Evolutionary conservation across 352 stramenopile species (phyloP).

Genomic region (Phytophthora aleatoria): DNA sequence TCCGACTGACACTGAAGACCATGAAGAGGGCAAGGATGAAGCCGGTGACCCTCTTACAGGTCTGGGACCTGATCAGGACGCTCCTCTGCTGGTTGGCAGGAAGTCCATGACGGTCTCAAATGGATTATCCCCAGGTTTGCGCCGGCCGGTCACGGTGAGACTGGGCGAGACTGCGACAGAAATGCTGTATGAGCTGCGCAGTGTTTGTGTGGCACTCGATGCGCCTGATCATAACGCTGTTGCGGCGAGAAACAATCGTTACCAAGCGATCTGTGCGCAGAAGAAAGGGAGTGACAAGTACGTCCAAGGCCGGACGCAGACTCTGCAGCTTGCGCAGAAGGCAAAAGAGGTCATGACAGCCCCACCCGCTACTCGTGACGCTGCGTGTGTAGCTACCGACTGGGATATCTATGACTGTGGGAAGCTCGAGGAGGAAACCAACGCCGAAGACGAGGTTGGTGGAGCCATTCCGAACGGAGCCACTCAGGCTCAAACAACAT

Average conservation of each 20-base stretch:
- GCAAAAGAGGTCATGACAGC: slow-evolving; percentile 86
- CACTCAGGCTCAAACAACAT: slow-evolving; percentile 4
- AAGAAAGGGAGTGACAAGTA: slow-evolving; percentile 87
- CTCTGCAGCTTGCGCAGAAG: slow-evolving; percentile 77
- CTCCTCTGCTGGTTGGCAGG: slow-evolving; percentile 3
- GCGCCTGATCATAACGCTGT: slow-evolving; percentile 48
- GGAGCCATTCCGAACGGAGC: neutral
- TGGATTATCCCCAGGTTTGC: slow-evolving; percentile 8
- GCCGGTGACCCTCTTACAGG: slow-evolving; percentile 1
- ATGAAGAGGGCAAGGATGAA: slow-evolving; percentile 23
- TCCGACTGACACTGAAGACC: slow-evolving; percentile 20
- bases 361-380: slow-evolving; percentile 75
- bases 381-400: slow-evolving; percentile 70
- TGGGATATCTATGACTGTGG: slow-evolving; percentile 89
- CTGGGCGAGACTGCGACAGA: slow-evolving; percentile 66
- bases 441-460: slow-evolving; percentile 35
- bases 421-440: slow-evolving; percentile 34
- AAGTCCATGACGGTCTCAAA: slow-evolving; percentile 10
- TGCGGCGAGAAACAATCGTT: slow-evolving; percentile 63
- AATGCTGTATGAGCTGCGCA: slow-evolving; percentile 68
- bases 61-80: neutral
- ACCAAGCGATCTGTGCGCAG: slow-evolving; percentile 59
- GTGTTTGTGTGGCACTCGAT: slow-evolving; percentile 71
- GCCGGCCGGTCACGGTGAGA: slow-evolving; percentile 50
- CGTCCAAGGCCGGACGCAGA: slow-evolving; percentile 66